A percentile compares a stretch with the other conserved stretches of the same genome.
phyloP scores from a whole-genome alignment of 805 yeast genomes.

The Kuraishia hungarica region DNA sequence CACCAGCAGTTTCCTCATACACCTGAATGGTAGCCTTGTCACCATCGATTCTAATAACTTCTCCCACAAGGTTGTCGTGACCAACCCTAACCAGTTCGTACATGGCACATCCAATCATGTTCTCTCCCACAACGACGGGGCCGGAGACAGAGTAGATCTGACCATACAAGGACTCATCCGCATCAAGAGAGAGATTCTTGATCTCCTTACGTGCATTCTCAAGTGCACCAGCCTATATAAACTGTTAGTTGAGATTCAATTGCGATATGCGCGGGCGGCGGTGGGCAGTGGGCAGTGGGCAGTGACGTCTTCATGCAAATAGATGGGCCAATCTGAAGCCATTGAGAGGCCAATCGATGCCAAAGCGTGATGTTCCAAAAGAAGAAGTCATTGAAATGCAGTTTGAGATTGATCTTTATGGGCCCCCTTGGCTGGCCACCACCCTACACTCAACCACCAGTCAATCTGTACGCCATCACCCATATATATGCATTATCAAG shows the following conservation, averaged over 20 bases:
- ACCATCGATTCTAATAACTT: constrained; percentile 92
- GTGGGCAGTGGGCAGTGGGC: too few relatives aligned
- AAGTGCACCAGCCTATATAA: constrained; percentile 79
- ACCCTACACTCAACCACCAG: not conserved
- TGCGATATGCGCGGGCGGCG: not conserved
- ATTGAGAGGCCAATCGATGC: too few relatives aligned
- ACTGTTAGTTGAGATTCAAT: not conserved
- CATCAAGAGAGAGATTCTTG: constrained; percentile 73
- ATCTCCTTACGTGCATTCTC: constrained; percentile 95
- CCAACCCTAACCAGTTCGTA: constrained; percentile 98
- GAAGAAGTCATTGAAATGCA: too few relatives aligned
- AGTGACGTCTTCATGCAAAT: too few relatives aligned
- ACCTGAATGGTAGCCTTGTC: constrained; percentile 99
- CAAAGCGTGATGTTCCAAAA: too few relatives aligned
- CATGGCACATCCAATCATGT: constrained; percentile 99
- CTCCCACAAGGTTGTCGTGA: constrained; percentile 95
- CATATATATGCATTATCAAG: not conserved
- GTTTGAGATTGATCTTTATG: too few relatives aligned
- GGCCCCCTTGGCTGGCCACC: not conserved
- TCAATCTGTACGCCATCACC: too few relatives aligned
- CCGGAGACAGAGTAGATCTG: constrained; percentile 93
- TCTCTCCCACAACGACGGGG: constrained; percentile 95
- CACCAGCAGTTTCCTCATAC: constrained; percentile 98
- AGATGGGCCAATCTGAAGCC: too few relatives aligned
- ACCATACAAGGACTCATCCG: constrained; percentile 74